A percentile compares a stretch with the other conserved stretches of the same genome.
Conservation (phyloP, 2,329 filamentous ascomycete species). For the Pestalotiopsis sp. region DNA sequence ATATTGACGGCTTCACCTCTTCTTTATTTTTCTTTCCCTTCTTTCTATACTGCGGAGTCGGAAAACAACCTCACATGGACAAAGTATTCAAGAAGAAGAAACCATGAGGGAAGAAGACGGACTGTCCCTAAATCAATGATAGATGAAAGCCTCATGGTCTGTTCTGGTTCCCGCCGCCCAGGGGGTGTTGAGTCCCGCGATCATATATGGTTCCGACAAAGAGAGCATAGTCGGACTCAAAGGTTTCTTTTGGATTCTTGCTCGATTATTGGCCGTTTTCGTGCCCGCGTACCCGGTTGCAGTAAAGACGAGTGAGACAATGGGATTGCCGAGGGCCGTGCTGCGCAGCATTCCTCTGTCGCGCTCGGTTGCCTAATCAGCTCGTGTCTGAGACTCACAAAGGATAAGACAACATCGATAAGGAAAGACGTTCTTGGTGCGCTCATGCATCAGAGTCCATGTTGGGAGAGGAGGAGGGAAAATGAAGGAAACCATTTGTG, state of each 20-base stretch:
- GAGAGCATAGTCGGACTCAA: constrained; percentile 1
- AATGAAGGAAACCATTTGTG: too few relatives aligned
- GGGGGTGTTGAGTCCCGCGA: not conserved
- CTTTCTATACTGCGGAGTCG: not conserved
- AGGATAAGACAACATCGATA: not conserved
- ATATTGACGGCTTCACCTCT: not conserved
- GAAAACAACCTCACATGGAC: not conserved
- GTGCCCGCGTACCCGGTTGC: constrained; percentile 16
- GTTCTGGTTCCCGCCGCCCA: too few relatives aligned
- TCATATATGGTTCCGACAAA: constrained; percentile 16
- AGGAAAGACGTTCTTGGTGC: not conserved
- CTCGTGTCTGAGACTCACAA: not conserved
- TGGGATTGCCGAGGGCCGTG: constrained; percentile 9
- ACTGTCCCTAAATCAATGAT: not conserved
- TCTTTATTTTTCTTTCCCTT: not conserved
- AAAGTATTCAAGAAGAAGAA: not conserved
- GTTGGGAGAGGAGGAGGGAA: too few relatives aligned
- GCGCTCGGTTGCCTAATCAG: constrained; percentile 13
- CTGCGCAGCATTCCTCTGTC: constrained; percentile 20
- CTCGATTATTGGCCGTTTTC: constrained; percentile 20
- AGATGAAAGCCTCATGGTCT: not conserved
- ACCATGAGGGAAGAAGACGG: not conserved
- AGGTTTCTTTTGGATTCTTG: constrained; percentile 8
- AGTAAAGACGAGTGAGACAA: constrained; percentile 1
- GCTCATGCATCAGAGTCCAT: too few relatives aligned